Percentiles rank a stretch among this genome's conserved stretches.
These are phyloP conservation scores for Stagonosporopsis chrysanthemi DNA, from an alignment of 2,329 filamentous ascomycete species.

Conservation along the genomic window DNA sequence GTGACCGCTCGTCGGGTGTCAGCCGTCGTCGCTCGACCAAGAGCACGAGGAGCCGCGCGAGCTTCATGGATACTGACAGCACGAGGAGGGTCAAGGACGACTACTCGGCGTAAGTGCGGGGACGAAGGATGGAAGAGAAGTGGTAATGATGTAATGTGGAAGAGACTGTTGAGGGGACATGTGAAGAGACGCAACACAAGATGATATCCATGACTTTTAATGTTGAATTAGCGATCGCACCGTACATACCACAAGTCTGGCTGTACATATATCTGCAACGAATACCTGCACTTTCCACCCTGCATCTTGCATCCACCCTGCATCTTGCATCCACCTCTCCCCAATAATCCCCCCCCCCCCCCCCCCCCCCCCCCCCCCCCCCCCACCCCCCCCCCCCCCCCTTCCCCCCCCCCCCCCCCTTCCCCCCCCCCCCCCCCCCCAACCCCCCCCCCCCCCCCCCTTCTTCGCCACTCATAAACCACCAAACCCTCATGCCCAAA, in stretches of 20 bases:
- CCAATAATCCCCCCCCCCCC: too few relatives aligned
- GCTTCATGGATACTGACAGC: conserved; percentile 63
- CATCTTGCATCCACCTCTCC: too few relatives aligned
- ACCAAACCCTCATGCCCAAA: too few relatives aligned
- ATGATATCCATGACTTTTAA: conserved; percentile 33
- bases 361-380: too few relatives aligned
- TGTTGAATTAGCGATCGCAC: conserved; percentile 16
- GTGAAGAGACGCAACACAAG: background rate
- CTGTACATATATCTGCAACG: conserved; percentile 3
- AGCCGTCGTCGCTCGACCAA: conserved; percentile 59
- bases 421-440: too few relatives aligned
- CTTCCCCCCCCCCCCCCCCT: too few relatives aligned
- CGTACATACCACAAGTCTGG: background rate
- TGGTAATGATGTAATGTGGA: conserved; percentile 2
- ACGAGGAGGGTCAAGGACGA: conserved; percentile 74
- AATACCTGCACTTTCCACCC: background rate
- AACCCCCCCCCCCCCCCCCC: background rate
- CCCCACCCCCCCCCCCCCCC: too few relatives aligned
- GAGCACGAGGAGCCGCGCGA: conserved; percentile 53
- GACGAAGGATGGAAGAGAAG: background rate
- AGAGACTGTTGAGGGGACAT: background rate
- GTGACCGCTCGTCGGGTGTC: conserved; percentile 50
- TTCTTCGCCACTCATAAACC: conserved; percentile 1
- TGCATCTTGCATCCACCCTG: too few relatives aligned
- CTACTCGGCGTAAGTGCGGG: conserved; percentile 59